Evolutionary conservation across 2,329 filamentous ascomycete genomes (phyloP).

Genomic region (Onygenales sp.): DNA sequence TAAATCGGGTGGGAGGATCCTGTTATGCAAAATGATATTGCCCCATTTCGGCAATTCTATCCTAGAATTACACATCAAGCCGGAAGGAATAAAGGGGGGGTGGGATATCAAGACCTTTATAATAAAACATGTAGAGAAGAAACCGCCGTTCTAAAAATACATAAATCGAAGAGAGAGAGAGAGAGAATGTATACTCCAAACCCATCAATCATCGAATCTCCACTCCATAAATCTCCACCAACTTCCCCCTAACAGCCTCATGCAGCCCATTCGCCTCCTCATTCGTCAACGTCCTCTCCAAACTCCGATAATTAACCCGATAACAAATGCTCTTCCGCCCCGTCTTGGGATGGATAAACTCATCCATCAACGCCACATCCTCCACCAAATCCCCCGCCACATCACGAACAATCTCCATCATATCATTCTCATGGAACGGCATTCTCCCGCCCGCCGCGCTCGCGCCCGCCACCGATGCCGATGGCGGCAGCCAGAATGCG

Average conservation of each 20-base stretch:
- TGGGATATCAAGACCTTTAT: not conserved
- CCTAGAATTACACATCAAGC: no score
- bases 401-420: constrained; percentile 89
- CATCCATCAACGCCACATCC: constrained; percentile 74
- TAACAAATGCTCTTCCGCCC: constrained; percentile 80
- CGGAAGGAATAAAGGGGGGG: not conserved
- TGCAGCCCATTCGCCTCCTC: constrained; percentile 71
- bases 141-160: no score
- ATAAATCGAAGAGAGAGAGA: no score
- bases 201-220: constrained; percentile 53
- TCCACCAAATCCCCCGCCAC: constrained; percentile 77
- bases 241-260: constrained; percentile 50
- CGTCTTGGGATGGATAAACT: constrained; percentile 81
- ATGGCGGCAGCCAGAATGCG: constrained; percentile 71
- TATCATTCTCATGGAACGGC: constrained; percentile 82
- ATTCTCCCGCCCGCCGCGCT: constrained; percentile 29
- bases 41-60: no score
- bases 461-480: constrained; percentile 23
- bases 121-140: not conserved
- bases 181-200: not conserved
- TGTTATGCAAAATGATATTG: no score
- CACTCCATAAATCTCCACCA: constrained; percentile 66
- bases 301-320: constrained; percentile 82
- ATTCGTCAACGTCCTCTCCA: constrained; percentile 84
- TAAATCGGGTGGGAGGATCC: no score